Evolutionary conservation across 768 basidiomycete species (phyloP).

Genomic region (Suillus ampliporus): DNA sequence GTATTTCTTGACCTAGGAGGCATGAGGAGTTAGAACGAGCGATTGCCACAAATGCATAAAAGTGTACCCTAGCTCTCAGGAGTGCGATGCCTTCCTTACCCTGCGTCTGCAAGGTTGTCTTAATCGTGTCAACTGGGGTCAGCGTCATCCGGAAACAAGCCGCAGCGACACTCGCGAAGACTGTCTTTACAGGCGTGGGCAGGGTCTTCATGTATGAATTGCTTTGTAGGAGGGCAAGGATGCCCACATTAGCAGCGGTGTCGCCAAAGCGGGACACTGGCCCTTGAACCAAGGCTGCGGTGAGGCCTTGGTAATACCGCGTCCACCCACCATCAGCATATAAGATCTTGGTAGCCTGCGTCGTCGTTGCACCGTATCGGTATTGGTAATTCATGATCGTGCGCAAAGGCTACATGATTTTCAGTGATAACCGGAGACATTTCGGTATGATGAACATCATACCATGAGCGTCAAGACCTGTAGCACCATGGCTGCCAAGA

Average conservation of each 20-base stretch:
- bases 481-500: conserved; percentile 80
- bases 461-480: conserved; percentile 91
- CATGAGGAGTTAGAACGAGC: conserved; percentile 2
- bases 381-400: conserved; percentile 99
- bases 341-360: conserved; percentile 66
- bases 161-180: conserved; percentile 78
- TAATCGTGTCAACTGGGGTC: conserved; percentile 92
- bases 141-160: conserved; percentile 90
- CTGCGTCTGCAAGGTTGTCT: conserved; percentile 95
- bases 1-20: conserved; percentile 68
- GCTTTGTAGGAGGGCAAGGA: conserved; percentile 81
- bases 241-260: conserved; percentile 93
- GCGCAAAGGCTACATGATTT: conserved; percentile 70
- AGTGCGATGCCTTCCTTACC: conserved; percentile 73
- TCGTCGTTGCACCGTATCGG: conserved; percentile 81
- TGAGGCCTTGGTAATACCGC: conserved; percentile 88
- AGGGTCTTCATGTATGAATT: conserved; percentile 73
- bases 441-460: conserved; percentile 4
- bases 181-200: conserved; percentile 71
- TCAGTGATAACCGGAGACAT: neutral
- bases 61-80: conserved; percentile 64
- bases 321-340: conserved; percentile 80
- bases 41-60: neutral
- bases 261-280: conserved; percentile 90
- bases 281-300: conserved; percentile 86